Evolutionary conservation across 129 eudicot species (phyloP), one percentile per base, ranked within the genome.

Genomic region (Pseudognaphalium luteoalbum): DNA sequence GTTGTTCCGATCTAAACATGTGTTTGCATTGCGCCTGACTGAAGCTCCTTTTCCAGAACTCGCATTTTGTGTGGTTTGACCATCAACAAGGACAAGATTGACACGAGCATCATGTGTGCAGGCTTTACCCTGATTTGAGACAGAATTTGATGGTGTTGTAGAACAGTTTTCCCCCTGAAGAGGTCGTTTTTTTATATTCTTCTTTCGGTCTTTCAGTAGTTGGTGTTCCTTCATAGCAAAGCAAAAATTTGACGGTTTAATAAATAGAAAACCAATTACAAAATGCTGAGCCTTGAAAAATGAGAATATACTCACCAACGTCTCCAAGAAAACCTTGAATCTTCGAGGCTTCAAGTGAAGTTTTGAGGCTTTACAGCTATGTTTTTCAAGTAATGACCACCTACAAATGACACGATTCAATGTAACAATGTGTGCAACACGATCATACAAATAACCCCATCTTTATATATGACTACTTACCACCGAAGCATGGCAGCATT

Each of bases 401-500:
- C 97, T 92, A 76, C 73, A 56, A 71, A 78, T 41, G 72, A 72
- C 64, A 29, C 21, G 52, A 33, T 74, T 66, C 11, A 67, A 52
- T 22, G 33, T 22, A 34, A 54, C 57, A 68, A 17, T 20, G 35
- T 20, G 35, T 52, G 6, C 17, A 68, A 17, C 66, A 68, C 32
- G 37, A 20, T 37, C 21, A 11, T 37, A 76, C 73, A 69, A n/a
- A 47, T 70, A 56, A 21, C 17, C 20, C 37, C 3, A 22, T 58
- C 33, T 11, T 11, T 47, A 57, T 5, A 58, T n/a, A 61, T 60
- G 51, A 70, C 60, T 56, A 80, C 62, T 61, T 85, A 92, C 98
- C 98, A 92, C 68, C 98, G 86, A 72, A 92, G 91, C 96, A 92
- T 92, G 61, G 96, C 98, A 44, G 96, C 88, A 86, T 90, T 92